Percentiles rank a stretch among this genome's conserved stretches.
Evolutionary conservation across 179 eudicot species (phyloP).

Genomic region (Camellia oleifera): DNA sequence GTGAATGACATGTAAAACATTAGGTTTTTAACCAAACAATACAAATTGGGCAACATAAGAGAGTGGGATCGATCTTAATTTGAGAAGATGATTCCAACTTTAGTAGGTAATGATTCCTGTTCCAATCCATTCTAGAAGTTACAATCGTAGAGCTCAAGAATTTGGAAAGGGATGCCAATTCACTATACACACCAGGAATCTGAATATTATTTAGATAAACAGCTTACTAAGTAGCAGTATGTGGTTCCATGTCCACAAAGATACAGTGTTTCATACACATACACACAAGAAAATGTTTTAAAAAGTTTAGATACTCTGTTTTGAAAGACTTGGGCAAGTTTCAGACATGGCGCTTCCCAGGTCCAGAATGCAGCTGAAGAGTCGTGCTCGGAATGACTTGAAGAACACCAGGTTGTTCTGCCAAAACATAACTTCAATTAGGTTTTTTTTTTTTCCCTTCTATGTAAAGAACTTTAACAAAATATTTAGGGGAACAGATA

Average conservation of each 20-base stretch:
- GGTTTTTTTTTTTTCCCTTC: background rate
- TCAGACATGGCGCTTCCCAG: slow-evolving; percentile 21
- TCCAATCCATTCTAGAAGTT: no score
- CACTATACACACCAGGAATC: background rate
- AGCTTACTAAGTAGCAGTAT: background rate
- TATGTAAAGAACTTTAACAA: background rate
- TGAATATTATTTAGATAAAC: background rate
- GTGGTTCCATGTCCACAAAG: background rate
- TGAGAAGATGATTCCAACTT: no score
- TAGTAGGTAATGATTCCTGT: no score
- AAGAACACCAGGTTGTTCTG: slow-evolving; percentile 85
- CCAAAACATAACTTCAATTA: slow-evolving; percentile 15
- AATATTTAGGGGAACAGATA: background rate
- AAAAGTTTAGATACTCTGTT: background rate
- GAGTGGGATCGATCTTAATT: no score
- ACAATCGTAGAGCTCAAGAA: no score
- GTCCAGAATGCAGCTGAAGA: slow-evolving; percentile 62
- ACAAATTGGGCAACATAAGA: no score
- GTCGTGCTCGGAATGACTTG: slow-evolving; percentile 65
- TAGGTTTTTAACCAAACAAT: no score
- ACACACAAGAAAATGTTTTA: background rate
- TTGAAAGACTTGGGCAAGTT: background rate
- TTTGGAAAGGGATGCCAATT: no score
- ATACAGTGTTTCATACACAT: background rate
- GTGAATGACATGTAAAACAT: no score